A percentile compares a stretch with the other conserved stretches of the same genome.
phyloP scores from a whole-genome alignment of 345 rosid genomes.

The Pugionium dolabratum region DNA sequence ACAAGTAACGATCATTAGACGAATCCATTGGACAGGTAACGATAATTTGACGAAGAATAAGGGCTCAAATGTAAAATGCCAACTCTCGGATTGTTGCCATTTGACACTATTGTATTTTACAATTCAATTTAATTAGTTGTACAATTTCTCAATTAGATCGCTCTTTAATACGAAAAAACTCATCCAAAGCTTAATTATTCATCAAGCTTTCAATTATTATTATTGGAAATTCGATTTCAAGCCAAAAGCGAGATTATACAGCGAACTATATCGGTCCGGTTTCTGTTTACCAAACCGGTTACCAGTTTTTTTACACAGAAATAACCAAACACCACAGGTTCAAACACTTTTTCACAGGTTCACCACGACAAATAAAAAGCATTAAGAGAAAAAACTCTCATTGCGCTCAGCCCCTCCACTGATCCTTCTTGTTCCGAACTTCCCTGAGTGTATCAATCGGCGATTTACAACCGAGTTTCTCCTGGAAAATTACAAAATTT shows the following conservation, averaged over 20 bases:
- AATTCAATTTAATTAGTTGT: too few species aligned
- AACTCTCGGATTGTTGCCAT: constrained; percentile 19
- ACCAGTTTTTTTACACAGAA: background rate
- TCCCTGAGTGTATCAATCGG: constrained; percentile 69
- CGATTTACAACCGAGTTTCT: constrained; percentile 55
- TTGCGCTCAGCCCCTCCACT: constrained; percentile 62
- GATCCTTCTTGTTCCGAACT: constrained; percentile 67
- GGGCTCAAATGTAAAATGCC: constrained; percentile 23
- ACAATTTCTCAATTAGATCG: too few species aligned
- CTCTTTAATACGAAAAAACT: background rate
- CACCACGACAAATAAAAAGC: constrained; percentile 22
- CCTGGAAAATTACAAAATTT: constrained; percentile 44
- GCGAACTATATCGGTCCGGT: background rate
- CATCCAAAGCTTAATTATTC: background rate
- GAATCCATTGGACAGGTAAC: background rate
- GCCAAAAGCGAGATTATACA: background rate
- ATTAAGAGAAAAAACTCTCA: constrained; percentile 1
- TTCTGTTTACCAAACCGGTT: constrained; percentile 13
- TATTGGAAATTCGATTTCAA: background rate
- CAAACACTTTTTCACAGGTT: constrained; percentile 2
- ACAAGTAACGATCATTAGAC: constrained; percentile 4
- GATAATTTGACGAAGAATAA: background rate
- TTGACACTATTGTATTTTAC: background rate
- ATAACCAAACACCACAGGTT: constrained; percentile 3
- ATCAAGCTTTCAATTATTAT: too few species aligned